phyloP scores from a whole-genome alignment of 441 rosid genomes.

The Croton setiger region DNA sequence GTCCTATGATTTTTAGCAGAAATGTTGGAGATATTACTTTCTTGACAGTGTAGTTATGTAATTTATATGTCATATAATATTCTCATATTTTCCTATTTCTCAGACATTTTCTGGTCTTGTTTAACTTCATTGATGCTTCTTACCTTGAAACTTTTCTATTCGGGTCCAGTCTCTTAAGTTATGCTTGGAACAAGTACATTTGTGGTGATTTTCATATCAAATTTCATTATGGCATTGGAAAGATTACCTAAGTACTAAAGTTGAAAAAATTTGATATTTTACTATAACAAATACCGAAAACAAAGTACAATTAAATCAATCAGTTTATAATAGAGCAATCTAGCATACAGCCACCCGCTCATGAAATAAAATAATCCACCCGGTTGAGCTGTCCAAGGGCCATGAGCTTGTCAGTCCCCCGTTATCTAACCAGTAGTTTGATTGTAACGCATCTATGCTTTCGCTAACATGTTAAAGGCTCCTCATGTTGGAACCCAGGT shows the following conservation, averaged over 20 bases:
- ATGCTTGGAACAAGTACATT: not conserved
- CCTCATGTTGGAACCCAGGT: not conserved
- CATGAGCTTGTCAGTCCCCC: not conserved
- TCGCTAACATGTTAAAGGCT: not conserved
- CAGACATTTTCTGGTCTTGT: too few species aligned
- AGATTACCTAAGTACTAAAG: not conserved
- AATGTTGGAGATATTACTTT: too few species aligned
- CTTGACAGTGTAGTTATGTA: too few species aligned
- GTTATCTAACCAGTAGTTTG: not conserved
- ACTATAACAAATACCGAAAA: not conserved
- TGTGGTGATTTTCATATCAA: not conserved
- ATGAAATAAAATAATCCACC: not conserved
- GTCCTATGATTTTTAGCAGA: slow-evolving; percentile 8
- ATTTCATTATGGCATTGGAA: too few species aligned
- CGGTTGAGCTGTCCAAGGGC: not conserved
- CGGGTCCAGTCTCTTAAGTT: not conserved
- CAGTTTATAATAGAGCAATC: not conserved
- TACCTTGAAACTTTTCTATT: too few species aligned
- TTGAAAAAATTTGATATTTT: not conserved
- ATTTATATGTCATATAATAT: too few species aligned
- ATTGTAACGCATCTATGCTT: not conserved
- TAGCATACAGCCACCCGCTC: not conserved
- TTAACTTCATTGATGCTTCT: not conserved
- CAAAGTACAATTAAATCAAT: not conserved
- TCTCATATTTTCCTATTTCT: too few species aligned